Evolutionary conservation across 2,329 filamentous ascomycete species (phyloP).

Genomic region (Xylariaceae sp.): DNA sequence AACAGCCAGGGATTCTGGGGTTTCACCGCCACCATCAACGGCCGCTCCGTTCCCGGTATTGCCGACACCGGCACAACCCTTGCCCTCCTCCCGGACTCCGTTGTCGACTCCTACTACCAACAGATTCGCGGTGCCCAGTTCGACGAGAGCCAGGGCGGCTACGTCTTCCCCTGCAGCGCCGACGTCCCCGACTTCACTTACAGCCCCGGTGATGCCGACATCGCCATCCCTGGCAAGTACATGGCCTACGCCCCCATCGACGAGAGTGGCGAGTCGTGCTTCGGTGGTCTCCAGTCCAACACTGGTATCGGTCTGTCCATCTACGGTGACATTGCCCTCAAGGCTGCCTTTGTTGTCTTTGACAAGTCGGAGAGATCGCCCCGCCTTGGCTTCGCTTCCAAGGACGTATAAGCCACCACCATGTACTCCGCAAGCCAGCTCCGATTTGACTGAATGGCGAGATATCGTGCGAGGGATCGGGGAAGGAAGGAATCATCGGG

Average conservation of each 20-base stretch:
- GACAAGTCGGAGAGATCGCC: conserved; percentile 38
- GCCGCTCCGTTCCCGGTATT: conserved; percentile 37
- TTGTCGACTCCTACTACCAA: conserved; percentile 48
- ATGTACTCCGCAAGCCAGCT: neutral
- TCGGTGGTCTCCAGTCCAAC: conserved; percentile 56
- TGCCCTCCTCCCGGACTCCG: conserved; percentile 36
- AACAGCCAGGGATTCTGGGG: conserved; percentile 33
- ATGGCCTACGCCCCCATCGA: conserved; percentile 46
- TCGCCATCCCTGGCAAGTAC: conserved; percentile 45
- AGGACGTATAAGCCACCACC: conserved; percentile 20
- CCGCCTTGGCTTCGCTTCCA: conserved; percentile 40
- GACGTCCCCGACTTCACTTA: conserved; percentile 46
- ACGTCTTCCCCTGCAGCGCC: conserved; percentile 46
- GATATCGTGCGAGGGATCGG: no score
- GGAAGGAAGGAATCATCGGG: no score
- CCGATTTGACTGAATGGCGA: no score
- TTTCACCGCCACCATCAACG: conserved; percentile 29
- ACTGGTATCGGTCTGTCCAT: conserved; percentile 43
- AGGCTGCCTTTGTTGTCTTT: conserved; percentile 60
- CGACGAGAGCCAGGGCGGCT: conserved; percentile 39
- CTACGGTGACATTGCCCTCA: conserved; percentile 62
- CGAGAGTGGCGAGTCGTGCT: conserved; percentile 45
- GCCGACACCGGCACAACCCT: conserved; percentile 57
- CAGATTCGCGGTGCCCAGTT: conserved; percentile 40
- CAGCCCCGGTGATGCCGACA: conserved; percentile 41